A percentile compares a stretch with the other conserved stretches of the same genome.
These are phyloP conservation scores for Danielia reshetovae DNA, from an alignment of 805 yeast species.

Conservation along the genomic window DNA sequence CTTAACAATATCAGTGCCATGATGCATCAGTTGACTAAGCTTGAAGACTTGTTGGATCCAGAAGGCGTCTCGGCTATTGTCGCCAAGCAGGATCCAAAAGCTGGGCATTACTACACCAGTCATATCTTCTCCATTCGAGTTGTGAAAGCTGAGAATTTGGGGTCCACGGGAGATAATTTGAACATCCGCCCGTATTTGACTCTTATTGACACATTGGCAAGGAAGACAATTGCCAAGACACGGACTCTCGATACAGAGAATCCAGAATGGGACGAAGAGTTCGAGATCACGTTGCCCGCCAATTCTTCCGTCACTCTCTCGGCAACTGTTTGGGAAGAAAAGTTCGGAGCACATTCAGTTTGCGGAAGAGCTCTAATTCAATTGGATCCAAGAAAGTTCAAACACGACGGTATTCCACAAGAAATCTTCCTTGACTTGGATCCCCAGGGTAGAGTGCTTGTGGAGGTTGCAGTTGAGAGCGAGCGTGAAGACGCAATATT, in stretches of 20 bases:
- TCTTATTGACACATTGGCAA: conserved; percentile 51
- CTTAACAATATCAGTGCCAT: conserved; percentile 61
- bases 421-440: conserved; percentile 58
- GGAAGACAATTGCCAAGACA: conserved; percentile 64
- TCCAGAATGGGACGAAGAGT: conserved; percentile 88
- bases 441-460: conserved; percentile 61
- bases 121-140: conserved; percentile 63
- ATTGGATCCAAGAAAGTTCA: conserved; percentile 59
- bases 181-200: conserved; percentile 62
- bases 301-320: conserved; percentile 45
- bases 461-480: conserved; percentile 71
- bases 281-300: conserved; percentile 49
- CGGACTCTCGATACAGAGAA: conserved; percentile 55
- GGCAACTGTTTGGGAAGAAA: conserved; percentile 70
- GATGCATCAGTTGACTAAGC: conserved; percentile 42
- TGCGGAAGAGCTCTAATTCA: conserved; percentile 62
- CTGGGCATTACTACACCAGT: conserved; percentile 32
- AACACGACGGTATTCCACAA: conserved; percentile 65
- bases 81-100: conserved; percentile 27
- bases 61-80: conserved; percentile 48
- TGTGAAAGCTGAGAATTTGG: conserved; percentile 59
- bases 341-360: conserved; percentile 51
- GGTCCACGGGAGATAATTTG: conserved; percentile 16
- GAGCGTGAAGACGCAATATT: conserved; percentile 80
- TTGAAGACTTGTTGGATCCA: conserved; percentile 58